Conservation (phyloP, 352 stramenopile genomes). For the Phytophthora sansomeana region DNA sequence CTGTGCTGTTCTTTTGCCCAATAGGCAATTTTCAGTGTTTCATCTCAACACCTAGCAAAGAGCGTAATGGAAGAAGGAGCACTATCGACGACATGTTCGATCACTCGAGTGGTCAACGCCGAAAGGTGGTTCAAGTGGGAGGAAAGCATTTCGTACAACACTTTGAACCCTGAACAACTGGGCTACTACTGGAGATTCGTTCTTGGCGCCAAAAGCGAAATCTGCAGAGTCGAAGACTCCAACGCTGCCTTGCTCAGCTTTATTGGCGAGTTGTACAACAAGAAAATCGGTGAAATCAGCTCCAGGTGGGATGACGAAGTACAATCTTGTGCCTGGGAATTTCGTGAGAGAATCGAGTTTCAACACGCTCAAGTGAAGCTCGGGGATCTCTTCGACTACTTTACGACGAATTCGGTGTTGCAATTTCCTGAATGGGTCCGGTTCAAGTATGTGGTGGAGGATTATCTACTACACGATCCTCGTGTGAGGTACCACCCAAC, state of each 20-base stretch:
- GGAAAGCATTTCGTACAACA: slow-evolving; percentile 8
- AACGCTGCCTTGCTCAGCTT: slow-evolving; percentile 1
- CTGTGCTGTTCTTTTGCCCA: no score
- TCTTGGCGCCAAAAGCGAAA: background rate
- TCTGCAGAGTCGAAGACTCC: background rate
- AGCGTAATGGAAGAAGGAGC: background rate
- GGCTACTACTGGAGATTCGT: slow-evolving; percentile 8
- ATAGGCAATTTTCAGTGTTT: no score
- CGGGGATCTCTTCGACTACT: slow-evolving; percentile 35
- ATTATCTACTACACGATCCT: slow-evolving; percentile 30
- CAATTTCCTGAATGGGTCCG: slow-evolving; percentile 21
- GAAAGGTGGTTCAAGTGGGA: slow-evolving; percentile 8
- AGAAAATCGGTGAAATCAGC: slow-evolving; percentile 13
- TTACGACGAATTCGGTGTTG: slow-evolving; percentile 25
- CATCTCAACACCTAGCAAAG: no score
- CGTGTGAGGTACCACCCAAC: slow-evolving; percentile 27
- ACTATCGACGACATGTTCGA: background rate
- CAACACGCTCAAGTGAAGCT: slow-evolving; percentile 19
- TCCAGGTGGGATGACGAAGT: slow-evolving; percentile 3
- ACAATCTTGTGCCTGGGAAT: background rate
- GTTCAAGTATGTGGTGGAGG: slow-evolving; percentile 33
- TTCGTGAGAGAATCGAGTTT: slow-evolving; percentile 11
- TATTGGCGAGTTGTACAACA: slow-evolving; percentile 6
- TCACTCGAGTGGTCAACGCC: background rate
- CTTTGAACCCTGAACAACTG: slow-evolving; percentile 1